Conservation (phyloP, 2,329 filamentous ascomycete species). For the Exophiala dermatitidis region DNA sequence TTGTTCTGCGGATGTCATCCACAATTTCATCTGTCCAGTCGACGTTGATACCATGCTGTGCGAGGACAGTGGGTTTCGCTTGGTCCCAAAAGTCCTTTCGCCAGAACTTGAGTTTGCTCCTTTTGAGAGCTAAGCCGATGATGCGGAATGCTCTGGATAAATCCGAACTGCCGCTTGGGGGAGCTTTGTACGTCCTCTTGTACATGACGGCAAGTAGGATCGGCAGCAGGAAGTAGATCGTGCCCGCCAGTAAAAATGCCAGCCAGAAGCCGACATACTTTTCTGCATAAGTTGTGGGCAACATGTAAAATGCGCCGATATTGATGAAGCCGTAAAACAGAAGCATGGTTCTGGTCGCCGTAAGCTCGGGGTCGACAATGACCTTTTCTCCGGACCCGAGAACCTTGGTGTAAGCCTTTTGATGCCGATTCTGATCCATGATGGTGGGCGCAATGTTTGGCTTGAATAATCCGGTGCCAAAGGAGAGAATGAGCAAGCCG, state of each 20-base stretch:
- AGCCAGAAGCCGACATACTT: constrained; percentile 72
- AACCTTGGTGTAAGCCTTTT: constrained; percentile 44
- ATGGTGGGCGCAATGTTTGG: constrained; percentile 46
- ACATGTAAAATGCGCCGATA: constrained; percentile 58
- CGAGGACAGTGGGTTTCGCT: constrained; percentile 32
- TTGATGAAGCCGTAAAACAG: constrained; percentile 68
- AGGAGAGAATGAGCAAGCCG: constrained; percentile 59
- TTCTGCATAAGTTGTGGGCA: constrained; percentile 53
- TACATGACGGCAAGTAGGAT: constrained; percentile 27
- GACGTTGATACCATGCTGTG: constrained; percentile 23
- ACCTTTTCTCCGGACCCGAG: constrained; percentile 56
- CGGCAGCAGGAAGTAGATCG: constrained; percentile 44
- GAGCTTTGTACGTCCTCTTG: constrained; percentile 31
- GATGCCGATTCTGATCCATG: constrained; percentile 43
- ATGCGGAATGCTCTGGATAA: constrained; percentile 33
- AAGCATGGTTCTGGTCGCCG: constrained; percentile 59
- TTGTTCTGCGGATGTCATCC: constrained; percentile 32
- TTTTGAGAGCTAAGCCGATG: constrained; percentile 30
- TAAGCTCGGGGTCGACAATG: constrained; percentile 62
- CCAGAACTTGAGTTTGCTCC: constrained; percentile 28
- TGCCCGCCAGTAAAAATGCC: constrained; percentile 60
- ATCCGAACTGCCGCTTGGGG: constrained; percentile 31
- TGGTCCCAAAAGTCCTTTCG: constrained; percentile 30
- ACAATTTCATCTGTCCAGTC: constrained; percentile 34
- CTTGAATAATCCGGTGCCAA: constrained; percentile 75